Evolutionary conservation across 1,284 basidiomycete genomes (phyloP).

Genomic region (Melanopsichium pennsylvanicum): DNA sequence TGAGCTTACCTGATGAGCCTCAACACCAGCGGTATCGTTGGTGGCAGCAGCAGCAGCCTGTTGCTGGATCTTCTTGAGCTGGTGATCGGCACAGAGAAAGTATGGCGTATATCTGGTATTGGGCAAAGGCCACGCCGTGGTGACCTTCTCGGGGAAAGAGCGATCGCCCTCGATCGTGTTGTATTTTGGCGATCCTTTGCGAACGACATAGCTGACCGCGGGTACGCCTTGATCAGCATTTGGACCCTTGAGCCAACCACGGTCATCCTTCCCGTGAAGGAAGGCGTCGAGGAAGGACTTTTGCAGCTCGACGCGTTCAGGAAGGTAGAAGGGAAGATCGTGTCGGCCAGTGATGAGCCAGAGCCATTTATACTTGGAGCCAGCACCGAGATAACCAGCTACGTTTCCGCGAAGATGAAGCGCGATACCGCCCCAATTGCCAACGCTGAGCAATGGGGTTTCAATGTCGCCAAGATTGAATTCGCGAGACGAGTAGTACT

Average conservation of each 20-base stretch:
- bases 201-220: constrained; percentile 58
- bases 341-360: constrained; percentile 64
- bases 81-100: constrained; percentile 42
- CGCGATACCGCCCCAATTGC: constrained; percentile 64
- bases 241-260: constrained; percentile 58
- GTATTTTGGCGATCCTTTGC: constrained; percentile 64
- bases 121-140: constrained; percentile 61
- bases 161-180: constrained; percentile 62
- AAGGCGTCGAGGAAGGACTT: constrained; percentile 64
- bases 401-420: constrained; percentile 66
- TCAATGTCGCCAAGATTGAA: constrained; percentile 63
- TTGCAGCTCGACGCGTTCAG: constrained; percentile 59
- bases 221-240: constrained; percentile 51
- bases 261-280: constrained; percentile 54
- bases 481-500: constrained; percentile 55
- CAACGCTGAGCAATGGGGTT: constrained; percentile 62
- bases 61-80: constrained; percentile 1
- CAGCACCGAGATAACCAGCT: constrained; percentile 61
- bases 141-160: constrained; percentile 48
- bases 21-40: constrained; percentile 19
- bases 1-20: not conserved
- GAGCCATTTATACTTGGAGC: constrained; percentile 64
- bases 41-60: constrained; percentile 7
- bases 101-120: constrained; percentile 55
- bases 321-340: constrained; percentile 65